These are phyloP conservation scores for Macadamia tetraphylla DNA, from an alignment of 164 flowering plant species.

Conservation along the genomic window DNA sequence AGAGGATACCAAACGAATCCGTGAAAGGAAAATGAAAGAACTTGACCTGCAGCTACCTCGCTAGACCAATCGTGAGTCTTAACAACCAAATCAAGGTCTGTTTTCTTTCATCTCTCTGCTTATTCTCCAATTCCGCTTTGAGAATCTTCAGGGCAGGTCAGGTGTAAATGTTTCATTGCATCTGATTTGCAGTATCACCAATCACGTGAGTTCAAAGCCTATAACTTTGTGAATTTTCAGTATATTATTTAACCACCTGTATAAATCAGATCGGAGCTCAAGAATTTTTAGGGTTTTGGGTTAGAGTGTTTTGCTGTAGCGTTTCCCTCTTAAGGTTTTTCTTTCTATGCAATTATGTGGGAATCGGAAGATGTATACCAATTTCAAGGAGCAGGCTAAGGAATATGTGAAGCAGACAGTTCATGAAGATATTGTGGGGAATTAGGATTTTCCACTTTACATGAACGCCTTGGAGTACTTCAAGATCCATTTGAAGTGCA, in stretches of 20 bases:
- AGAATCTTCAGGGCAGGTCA: background rate
- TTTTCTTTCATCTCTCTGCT: background rate
- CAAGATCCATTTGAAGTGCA: slow-evolving; percentile 87
- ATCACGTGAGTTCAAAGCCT: background rate
- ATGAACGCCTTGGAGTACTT: slow-evolving; percentile 98
- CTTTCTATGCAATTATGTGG: slow-evolving; percentile 14
- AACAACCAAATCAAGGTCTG: slow-evolving; percentile 1
- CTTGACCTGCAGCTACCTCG: too few relatives aligned
- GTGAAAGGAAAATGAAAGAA: too few relatives aligned
- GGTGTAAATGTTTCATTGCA: background rate
- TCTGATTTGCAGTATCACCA: background rate
- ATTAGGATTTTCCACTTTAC: slow-evolving; percentile 89
- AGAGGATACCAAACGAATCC: too few relatives aligned
- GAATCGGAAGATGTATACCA: slow-evolving; percentile 68
- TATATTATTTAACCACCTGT: background rate
- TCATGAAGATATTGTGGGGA: slow-evolving; percentile 91
- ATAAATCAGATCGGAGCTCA: background rate
- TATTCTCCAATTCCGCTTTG: background rate
- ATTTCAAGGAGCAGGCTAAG: slow-evolving; percentile 96
- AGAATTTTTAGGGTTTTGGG: slow-evolving; percentile 7
- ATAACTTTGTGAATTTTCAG: background rate
- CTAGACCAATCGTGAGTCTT: background rate
- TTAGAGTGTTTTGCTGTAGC: background rate
- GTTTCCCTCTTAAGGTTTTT: background rate
- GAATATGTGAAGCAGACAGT: slow-evolving; percentile 97